Base-by-base conservation (phyloP, 352 stramenopile genomes). In the Phytophthora quininea region DNA sequence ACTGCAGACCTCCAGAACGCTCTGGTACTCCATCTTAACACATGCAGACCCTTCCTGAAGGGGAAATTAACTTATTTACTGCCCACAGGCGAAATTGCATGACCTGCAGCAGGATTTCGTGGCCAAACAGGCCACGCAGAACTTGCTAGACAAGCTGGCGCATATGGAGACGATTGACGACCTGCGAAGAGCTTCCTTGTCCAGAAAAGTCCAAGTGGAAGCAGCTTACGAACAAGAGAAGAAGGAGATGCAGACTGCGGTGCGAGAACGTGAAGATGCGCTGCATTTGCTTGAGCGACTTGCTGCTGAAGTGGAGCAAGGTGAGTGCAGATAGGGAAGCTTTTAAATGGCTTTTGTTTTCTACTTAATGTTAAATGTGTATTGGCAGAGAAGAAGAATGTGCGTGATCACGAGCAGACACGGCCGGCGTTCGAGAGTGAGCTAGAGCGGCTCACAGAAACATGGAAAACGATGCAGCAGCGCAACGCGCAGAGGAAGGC, bases 381-480 rank as follows among this genome's bases (percentile, higher is more conserved):
- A 10, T 35, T 4, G 38, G 11, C 52, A 84, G 77, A 87, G 54
- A 89, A 92, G 52, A 37, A 75, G 15, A 76, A 74, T 27, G 64
- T 90, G 3, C 32, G 77, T 8, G 74, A 89, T 33, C 69, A 84
- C 19, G 79, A 87, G 30, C 35, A 60, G 29, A 73, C 31, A 2
- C 65, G 73, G 2, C 60, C 76, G 3, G 71, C 64, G 11, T 80
- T 88, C 42, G 80, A 89, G 47, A 75, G 49, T 8, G 81, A 92
- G 58, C 24, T 90, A 37, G 74, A 75, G 24, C 72, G 78, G 42
- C 67, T 92, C 8, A 86, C 80, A 19, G 60, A 64, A 5, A 63
- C 84, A 52, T 92, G 82, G 82, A 91, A 92, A 57, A 71, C 87
- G 58, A 76, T 91, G 29, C 86, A 94, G 69, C 79, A 83, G 62